Evolutionary conservation across 805 yeast genomes (phyloP).

Genomic region (Wickerhamomyces canadensis): DNA sequence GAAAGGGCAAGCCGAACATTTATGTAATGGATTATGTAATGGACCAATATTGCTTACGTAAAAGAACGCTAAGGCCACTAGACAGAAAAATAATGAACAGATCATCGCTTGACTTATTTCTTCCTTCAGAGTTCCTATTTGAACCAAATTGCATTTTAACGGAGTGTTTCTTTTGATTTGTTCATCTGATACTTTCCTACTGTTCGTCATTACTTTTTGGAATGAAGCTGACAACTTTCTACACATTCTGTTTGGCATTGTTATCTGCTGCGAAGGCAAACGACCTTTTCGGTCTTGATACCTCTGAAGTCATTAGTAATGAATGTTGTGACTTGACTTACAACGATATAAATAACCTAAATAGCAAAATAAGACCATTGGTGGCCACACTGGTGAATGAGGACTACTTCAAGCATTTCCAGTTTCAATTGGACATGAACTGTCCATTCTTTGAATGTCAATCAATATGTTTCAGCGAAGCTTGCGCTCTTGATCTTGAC

Average conservation of each 20-base stretch:
- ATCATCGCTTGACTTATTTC: not conserved
- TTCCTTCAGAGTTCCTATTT: not conserved
- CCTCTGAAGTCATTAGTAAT: slow-evolving; percentile 14
- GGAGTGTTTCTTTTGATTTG: too few relatives aligned
- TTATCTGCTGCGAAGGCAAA: slow-evolving; percentile 4
- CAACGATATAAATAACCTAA: slow-evolving; percentile 45
- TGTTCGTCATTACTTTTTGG: too few relatives aligned
- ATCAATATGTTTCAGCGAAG: slow-evolving; percentile 28
- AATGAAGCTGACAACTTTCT: not conserved
- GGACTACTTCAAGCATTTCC: slow-evolving; percentile 72
- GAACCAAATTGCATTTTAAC: too few relatives aligned
- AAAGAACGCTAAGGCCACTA: not conserved
- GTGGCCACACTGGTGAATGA: slow-evolving; percentile 56
- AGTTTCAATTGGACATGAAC: slow-evolving; percentile 75
- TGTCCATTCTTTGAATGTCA: slow-evolving; percentile 81
- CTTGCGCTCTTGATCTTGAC: slow-evolving; percentile 25
- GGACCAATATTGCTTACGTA: too few relatives aligned
- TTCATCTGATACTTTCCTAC: too few relatives aligned
- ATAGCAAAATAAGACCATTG: slow-evolving; percentile 46
- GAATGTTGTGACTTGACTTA: slow-evolving; percentile 36
- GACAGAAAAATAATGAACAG: not conserved
- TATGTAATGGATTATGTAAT: too few relatives aligned
- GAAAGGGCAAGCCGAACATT: too few relatives aligned
- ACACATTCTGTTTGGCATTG: not conserved
- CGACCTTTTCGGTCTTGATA: slow-evolving; percentile 14